Conservation (phyloP, 2,329 filamentous ascomycete genomes). For the Aspergillus novofumigatus region DNA sequence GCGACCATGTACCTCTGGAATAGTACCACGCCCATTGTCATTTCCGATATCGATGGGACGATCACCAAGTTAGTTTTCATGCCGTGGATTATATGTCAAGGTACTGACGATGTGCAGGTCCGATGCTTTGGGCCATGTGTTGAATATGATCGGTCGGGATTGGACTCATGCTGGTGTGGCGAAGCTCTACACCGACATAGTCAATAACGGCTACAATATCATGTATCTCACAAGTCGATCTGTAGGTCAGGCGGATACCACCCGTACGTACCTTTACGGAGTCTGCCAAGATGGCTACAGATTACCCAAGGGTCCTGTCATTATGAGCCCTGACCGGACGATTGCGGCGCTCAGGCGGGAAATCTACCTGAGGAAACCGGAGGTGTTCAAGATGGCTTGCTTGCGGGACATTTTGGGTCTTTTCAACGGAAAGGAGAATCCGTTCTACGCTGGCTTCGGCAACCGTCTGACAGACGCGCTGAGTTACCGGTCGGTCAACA, state of each 20-base stretch:
- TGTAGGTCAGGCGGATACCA: constrained; percentile 88
- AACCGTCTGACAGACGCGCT: constrained; percentile 95
- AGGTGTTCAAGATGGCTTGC: constrained; percentile 99
- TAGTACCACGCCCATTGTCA: constrained; percentile 86
- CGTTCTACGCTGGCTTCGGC: constrained; percentile 96
- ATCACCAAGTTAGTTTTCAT: constrained; percentile 71
- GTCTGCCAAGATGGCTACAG: constrained; percentile 83
- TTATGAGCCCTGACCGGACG: constrained; percentile 89
- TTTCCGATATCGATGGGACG: constrained; percentile 97
- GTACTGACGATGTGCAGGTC: constrained; percentile 47
- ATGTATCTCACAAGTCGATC: constrained; percentile 95
- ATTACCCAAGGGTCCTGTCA: constrained; percentile 85
- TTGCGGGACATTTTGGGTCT: constrained; percentile 87
- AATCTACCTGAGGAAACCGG: constrained; percentile 90
- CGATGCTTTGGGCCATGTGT: constrained; percentile 85
- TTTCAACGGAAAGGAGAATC: constrained; percentile 70
- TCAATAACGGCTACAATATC: constrained; percentile 95
- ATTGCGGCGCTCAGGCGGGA: constrained; percentile 90
- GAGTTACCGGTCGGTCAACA: constrained; percentile 92
- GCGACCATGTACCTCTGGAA: constrained; percentile 94
- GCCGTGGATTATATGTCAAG: background rate
- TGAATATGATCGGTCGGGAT: constrained; percentile 95
- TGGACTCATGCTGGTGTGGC: constrained; percentile 97
- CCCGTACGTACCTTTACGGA: constrained; percentile 81
- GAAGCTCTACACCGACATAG: constrained; percentile 94